Base-by-base conservation (phyloP, 1,284 basidiomycete genomes). In the Pascua sp. region DNA sequence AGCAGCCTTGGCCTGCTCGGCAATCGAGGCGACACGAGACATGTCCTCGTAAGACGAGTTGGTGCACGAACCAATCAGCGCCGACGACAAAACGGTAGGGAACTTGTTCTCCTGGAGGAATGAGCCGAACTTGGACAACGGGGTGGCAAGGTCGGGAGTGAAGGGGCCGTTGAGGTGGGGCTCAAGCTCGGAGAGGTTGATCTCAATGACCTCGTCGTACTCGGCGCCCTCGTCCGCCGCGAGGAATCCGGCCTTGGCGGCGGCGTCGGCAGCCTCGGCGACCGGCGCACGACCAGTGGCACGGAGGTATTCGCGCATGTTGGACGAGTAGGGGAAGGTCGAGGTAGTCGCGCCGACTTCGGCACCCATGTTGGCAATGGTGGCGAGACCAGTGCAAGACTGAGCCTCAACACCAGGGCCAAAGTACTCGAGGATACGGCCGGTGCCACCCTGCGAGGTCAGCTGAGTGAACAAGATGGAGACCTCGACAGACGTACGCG, bases 271-370 rank as follows among this genome's bases (percentile, higher is more conserved):
- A 32, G 90, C 91, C 12, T 80, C 80, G 32, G 94, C 93, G 38
- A 96, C 92, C 39, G 88, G 85, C n/a, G 83, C 86, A 56, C 96
- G 86, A 50, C 90, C 88, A 13, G 96, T 98, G 12, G 93, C 93
- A 64, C 85, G 81, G 37, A 99, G 84, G 78, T 98, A 98, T 36
- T 85, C 81, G 42, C 85, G 83, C 95, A 98, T 98, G 67, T 85
- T 85, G 56, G 84, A 77, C 8, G 91, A 93, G 79, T 97, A 98
- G 12, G 94, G 94, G 84, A 99, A 99, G 4, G 90, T 92, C 1
- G 92, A 95, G 0, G 96, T 98, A 2, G 96, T 99, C 8, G 96
- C 96, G 47, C 96, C 96, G 32, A 98, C 92, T 81, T 99, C 96
- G 18, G 96, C 96, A 59, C 96, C 96, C 96, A 98, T 99, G 79